Conservation (phyloP, 2,329 filamentous ascomycete genomes). For the Xylariaceae sp. region DNA sequence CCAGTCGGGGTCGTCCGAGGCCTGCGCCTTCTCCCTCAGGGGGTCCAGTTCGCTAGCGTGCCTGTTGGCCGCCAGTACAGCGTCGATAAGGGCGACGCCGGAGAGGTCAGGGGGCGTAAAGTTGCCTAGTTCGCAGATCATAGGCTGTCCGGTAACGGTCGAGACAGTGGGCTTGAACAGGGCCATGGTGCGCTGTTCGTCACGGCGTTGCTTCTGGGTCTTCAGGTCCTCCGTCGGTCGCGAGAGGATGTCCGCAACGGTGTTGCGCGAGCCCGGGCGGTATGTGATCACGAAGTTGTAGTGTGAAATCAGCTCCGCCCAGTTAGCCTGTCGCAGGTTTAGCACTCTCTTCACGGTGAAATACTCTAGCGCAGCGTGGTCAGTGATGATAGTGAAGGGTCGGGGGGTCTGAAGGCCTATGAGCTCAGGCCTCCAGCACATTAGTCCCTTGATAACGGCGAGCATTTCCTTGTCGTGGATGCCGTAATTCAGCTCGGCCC, state of each 20-base stretch:
- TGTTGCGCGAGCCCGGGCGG: background rate
- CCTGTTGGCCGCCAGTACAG: background rate
- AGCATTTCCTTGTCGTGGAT: slow-evolving; percentile 7
- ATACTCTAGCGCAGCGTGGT: background rate
- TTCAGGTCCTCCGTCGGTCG: background rate
- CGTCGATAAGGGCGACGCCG: background rate
- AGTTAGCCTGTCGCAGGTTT: slow-evolving; percentile 2
- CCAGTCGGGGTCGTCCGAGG: background rate
- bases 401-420: background rate
- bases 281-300: background rate
- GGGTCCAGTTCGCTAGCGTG: background rate
- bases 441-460: background rate
- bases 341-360: background rate
- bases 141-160: background rate
- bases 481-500: background rate
- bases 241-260: background rate
- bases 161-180: background rate
- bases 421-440: background rate
- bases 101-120: background rate
- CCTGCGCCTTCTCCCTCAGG: too few species aligned
- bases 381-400: background rate
- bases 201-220: background rate
- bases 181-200: background rate
- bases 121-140: background rate
- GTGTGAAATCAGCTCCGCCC: background rate